Evolutionary conservation across 108 stramenopile species (phyloP).

Genomic region (Cyclotella cryptica): DNA sequence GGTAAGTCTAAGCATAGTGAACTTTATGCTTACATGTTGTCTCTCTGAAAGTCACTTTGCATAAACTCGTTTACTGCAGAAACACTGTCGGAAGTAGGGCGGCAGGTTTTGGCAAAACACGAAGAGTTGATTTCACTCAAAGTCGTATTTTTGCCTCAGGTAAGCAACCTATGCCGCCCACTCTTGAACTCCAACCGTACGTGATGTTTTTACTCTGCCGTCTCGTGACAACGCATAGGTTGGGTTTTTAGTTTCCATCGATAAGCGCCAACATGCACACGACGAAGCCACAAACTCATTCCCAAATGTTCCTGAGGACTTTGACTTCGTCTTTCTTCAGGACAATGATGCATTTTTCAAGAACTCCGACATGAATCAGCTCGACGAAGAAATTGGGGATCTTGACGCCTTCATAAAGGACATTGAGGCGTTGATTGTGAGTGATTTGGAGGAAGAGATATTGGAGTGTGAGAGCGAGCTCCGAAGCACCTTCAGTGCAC

Average conservation of each 20-base stretch:
- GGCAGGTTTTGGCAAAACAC: conserved; percentile 63
- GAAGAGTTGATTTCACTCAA: conserved; percentile 67
- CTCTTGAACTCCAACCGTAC: too few species aligned
- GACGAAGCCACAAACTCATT: conserved; percentile 57
- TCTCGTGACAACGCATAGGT: conserved; percentile 37
- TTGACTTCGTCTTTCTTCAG: conserved; percentile 79
- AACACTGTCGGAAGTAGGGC: conserved; percentile 59
- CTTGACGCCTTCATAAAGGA: conserved; percentile 92
- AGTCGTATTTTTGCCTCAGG: conserved; percentile 92
- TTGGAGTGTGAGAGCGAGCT: conserved; percentile 87
- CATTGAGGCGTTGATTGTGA: conserved; percentile 82
- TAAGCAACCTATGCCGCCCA: conserved; percentile 8
- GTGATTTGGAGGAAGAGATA: conserved; percentile 92
- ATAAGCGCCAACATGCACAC: conserved; percentile 59
- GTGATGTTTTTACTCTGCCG: too few species aligned
- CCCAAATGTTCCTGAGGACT: conserved; percentile 72
- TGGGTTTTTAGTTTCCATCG: conserved; percentile 85
- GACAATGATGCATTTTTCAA: conserved; percentile 90
- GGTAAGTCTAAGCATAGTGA: conserved; percentile 29
- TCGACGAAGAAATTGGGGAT: conserved; percentile 94
- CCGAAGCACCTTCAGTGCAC: conserved; percentile 74
- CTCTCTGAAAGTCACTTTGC: neutral
- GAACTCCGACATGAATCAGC: conserved; percentile 70
- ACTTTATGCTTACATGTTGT: neutral
- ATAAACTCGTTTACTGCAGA: conserved; percentile 17